Evolutionary conservation across 2,329 filamentous ascomycete genomes (phyloP).

Genomic region (Sporothrix protearum): DNA sequence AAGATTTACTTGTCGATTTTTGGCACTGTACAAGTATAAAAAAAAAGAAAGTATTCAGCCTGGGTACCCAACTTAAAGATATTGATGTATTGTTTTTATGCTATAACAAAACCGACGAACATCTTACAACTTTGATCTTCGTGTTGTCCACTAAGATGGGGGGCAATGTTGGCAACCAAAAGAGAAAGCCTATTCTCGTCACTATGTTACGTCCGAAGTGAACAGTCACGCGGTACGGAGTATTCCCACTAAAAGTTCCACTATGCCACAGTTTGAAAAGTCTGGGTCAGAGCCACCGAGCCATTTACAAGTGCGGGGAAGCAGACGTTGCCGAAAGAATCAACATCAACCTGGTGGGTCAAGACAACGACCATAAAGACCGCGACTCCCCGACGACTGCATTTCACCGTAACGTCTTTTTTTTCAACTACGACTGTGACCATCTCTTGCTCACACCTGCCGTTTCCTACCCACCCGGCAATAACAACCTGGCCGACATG

Average conservation of each 20-base stretch:
- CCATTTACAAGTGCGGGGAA: neutral
- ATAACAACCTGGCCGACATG: neutral
- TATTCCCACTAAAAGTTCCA: neutral
- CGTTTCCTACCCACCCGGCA: neutral
- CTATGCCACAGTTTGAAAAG: too few species aligned
- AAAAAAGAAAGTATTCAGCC: neutral
- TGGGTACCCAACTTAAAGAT: neutral
- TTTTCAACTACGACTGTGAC: neutral
- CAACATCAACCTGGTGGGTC: neutral
- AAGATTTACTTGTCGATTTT: neutral
- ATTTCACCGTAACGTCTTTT: neutral
- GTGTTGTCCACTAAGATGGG: too few species aligned
- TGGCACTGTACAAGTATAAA: neutral
- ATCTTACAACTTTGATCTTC: too few species aligned
- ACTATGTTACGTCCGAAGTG: neutral
- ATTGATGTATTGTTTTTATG: neutral
- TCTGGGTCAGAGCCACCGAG: neutral
- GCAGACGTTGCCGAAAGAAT: neutral
- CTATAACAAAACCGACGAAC: too few species aligned
- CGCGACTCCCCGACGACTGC: neutral
- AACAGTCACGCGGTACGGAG: neutral
- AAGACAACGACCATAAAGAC: neutral
- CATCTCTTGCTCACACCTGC: neutral
- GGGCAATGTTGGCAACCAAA: too few species aligned
- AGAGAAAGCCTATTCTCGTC: neutral